Evolutionary conservation across 306 rosid species (phyloP).

Genomic region (Urtica urens): DNA sequence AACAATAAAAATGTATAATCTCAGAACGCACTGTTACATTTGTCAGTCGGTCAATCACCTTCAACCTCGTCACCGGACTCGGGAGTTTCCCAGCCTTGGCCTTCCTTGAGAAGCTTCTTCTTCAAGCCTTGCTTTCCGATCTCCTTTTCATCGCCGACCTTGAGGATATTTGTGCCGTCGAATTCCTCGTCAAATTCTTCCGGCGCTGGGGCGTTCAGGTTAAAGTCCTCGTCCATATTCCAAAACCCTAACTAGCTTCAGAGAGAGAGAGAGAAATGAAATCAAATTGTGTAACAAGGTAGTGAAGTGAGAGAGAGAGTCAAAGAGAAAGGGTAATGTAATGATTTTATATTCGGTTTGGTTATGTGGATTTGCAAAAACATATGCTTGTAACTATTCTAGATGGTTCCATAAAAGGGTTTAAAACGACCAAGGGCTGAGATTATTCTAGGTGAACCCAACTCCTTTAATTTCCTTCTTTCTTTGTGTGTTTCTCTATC

Average conservation of each 20-base stretch:
- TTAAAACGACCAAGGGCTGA: no score
- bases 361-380: no score
- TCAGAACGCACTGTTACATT: no score
- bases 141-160: slow-evolving; percentile 89
- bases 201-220: slow-evolving; percentile 40
- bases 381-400: no score
- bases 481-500: no score
- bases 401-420: no score
- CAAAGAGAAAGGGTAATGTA: no score
- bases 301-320: no score
- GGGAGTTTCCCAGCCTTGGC: slow-evolving; percentile 67
- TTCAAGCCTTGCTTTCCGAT: slow-evolving; percentile 73
- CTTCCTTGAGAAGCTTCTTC: slow-evolving; percentile 83
- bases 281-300: no score
- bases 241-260: not conserved
- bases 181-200: slow-evolving; percentile 61
- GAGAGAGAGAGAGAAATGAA: not conserved
- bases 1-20: not conserved
- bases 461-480: no score
- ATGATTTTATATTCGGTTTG: no score
- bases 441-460: no score
- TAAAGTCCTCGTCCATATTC: slow-evolving; percentile 60
- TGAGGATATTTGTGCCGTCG: slow-evolving; percentile 29
- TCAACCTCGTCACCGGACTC: slow-evolving; percentile 87
- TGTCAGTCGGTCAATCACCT: slow-evolving; percentile 42